Conservation (phyloP, 805 yeast genomes). For the Saccharomyces kudriavzevii region DNA sequence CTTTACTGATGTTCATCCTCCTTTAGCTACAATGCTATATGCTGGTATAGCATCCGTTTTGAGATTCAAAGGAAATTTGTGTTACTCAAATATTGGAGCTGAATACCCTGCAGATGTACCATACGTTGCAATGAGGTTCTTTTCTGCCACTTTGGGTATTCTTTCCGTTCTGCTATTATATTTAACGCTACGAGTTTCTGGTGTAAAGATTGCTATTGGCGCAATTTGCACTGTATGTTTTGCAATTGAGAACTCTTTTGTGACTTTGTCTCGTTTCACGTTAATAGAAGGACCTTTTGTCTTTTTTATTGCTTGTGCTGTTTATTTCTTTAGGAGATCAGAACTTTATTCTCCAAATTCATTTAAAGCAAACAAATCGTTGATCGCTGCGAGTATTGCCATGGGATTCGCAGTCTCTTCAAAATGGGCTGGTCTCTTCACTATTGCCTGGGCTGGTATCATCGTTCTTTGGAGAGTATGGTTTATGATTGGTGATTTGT, state of each 20-base stretch:
- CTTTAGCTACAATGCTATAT: slow-evolving; percentile 63
- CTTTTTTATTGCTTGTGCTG: slow-evolving; percentile 67
- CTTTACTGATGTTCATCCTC: slow-evolving; percentile 73
- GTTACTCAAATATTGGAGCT: slow-evolving; percentile 56
- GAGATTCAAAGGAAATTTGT: slow-evolving; percentile 65
- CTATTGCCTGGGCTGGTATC: slow-evolving; percentile 67
- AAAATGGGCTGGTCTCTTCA: slow-evolving; percentile 78
- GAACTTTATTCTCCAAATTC: slow-evolving; percentile 57
- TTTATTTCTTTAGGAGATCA: slow-evolving; percentile 55
- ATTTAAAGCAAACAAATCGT: slow-evolving; percentile 46
- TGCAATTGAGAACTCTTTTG: slow-evolving; percentile 55
- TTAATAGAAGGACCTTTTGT: slow-evolving; percentile 68
- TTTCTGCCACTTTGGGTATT: slow-evolving; percentile 62
- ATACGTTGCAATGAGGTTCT: slow-evolving; percentile 56
- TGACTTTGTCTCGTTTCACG: slow-evolving; percentile 66
- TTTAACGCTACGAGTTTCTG: slow-evolving; percentile 65
- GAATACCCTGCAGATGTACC: slow-evolving; percentile 50
- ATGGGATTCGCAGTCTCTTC: slow-evolving; percentile 66
- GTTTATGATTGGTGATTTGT: slow-evolving; percentile 65
- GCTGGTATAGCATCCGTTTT: slow-evolving; percentile 59
- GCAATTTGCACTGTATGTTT: slow-evolving; percentile 48
- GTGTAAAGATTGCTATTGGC: slow-evolving; percentile 59
- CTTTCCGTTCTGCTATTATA: slow-evolving; percentile 57
- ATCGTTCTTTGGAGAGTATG: slow-evolving; percentile 54
- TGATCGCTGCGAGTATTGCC: slow-evolving; percentile 53